A percentile compares a stretch with the other conserved stretches of the same genome.
Evolutionary conservation across 2,329 filamentous ascomycete genomes (phyloP).

Genomic region (Emmonsiellopsis sp.): DNA sequence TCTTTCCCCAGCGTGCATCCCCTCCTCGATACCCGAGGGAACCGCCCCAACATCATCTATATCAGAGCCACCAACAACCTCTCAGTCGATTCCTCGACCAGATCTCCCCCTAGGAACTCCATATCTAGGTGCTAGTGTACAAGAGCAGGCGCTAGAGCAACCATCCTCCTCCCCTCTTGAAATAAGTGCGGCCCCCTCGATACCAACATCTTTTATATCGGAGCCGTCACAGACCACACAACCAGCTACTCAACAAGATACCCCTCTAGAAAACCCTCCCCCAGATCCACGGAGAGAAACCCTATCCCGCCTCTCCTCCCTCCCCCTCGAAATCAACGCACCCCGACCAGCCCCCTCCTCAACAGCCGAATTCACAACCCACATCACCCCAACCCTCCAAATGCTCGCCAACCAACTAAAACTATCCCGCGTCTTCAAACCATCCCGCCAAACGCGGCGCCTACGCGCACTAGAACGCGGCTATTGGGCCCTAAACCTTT

Average conservation of each 20-base stretch:
- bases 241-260: no score
- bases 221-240: no score
- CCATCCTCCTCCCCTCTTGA: constrained; percentile 20
- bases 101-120: no score
- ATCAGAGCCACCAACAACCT: neutral
- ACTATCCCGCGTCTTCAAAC: constrained; percentile 46
- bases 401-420: constrained; percentile 47
- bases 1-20: constrained; percentile 3
- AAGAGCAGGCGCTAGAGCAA: neutral
- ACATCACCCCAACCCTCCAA: constrained; percentile 49
- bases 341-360: constrained; percentile 44
- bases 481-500: constrained; percentile 61
- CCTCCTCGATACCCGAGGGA: constrained; percentile 8
- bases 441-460: constrained; percentile 39
- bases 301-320: constrained; percentile 6
- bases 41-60: neutral
- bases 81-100: no score
- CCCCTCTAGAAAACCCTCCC: no score
- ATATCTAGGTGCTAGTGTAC: no score
- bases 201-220: constrained; percentile 11
- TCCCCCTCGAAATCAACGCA: constrained; percentile 41
- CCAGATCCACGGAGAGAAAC: no score
- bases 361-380: constrained; percentile 36
- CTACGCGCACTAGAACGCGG: constrained; percentile 61
- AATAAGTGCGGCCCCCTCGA: constrained; percentile 45